These are phyloP conservation scores for Polytolypa hystricis DNA, from an alignment of 2,329 filamentous ascomycete species.

Conservation along the genomic window DNA sequence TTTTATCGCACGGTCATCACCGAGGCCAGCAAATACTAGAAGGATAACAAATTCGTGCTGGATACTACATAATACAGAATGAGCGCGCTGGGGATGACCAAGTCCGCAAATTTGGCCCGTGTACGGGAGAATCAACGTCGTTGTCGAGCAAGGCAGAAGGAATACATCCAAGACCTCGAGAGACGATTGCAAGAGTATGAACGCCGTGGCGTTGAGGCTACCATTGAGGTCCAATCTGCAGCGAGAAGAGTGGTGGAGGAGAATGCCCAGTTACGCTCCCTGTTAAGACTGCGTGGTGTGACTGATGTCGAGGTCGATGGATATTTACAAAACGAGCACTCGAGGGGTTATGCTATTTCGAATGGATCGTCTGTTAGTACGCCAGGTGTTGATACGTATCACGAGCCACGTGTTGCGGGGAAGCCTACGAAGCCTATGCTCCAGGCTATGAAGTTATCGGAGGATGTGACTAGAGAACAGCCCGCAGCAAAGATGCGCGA, in stretches of 20 bases:
- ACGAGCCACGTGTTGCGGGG: neutral
- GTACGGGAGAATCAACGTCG: conserved; percentile 68
- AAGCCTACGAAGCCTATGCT: neutral
- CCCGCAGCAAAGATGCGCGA: no score
- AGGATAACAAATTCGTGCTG: no score
- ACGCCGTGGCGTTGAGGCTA: conserved; percentile 54
- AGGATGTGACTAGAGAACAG: no score
- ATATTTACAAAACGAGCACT: conserved; percentile 10
- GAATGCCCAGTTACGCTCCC: conserved; percentile 51
- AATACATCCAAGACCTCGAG: conserved; percentile 62
- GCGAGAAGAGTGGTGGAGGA: conserved; percentile 59
- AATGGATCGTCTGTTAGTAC: neutral
- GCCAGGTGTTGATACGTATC: no score
- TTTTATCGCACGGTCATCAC: no score
- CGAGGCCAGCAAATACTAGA: no score
- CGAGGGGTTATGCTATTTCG: conserved; percentile 2
- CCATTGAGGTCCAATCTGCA: conserved; percentile 59
- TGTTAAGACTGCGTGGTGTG: conserved; percentile 50
- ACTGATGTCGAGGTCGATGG: conserved; percentile 44
- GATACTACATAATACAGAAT: no score
- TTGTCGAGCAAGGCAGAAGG: conserved; percentile 61
- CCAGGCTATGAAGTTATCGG: no score
- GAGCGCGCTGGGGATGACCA: no score
- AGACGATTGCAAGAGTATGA: conserved; percentile 52
- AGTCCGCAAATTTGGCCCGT: conserved; percentile 42